Conservation (phyloP, 306 rosid genomes). For the Pueraria montana region DNA sequence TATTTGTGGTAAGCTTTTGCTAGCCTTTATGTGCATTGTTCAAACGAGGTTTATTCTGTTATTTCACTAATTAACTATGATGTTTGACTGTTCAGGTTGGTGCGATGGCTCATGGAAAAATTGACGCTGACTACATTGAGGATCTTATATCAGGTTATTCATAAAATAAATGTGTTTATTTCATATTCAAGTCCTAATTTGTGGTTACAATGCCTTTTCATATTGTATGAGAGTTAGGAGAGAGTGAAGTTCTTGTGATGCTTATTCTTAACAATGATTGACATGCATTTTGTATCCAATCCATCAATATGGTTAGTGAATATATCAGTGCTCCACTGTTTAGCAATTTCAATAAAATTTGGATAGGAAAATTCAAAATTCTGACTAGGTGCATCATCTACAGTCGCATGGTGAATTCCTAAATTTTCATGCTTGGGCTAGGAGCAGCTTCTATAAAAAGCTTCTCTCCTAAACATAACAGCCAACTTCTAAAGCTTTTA, state of each 20-base stretch:
- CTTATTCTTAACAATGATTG: neutral
- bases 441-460: no score
- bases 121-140: conserved; percentile 42
- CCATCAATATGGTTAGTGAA: neutral
- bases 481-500: no score
- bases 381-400: no score
- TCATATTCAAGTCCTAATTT: neutral
- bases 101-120: conserved; percentile 50
- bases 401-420: no score
- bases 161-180: no score
- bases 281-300: neutral
- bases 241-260: neutral
- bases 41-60: no score
- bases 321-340: neutral
- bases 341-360: neutral
- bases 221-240: neutral
- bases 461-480: no score
- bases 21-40: no score
- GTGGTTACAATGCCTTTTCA: neutral
- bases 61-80: no score
- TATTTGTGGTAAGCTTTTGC: conserved; percentile 40
- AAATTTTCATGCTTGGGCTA: no score
- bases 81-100: no score
- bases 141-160: conserved; percentile 43
- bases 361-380: neutral